phyloP scores from a whole-genome alignment of 1,139 yeast genomes.

The Diutina scorzettiae region DNA sequence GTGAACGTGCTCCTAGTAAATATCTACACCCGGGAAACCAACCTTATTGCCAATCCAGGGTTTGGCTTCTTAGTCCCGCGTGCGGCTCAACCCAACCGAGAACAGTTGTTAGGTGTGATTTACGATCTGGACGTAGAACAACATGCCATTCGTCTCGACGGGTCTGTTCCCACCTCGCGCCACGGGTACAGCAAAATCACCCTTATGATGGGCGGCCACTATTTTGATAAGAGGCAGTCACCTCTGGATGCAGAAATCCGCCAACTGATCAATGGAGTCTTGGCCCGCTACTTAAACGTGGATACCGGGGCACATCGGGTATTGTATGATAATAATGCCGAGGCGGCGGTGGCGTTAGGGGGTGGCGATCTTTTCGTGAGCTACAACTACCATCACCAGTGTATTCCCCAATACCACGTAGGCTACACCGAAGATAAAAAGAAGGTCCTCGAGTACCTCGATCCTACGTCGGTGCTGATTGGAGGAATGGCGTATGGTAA shows the following conservation, averaged over 20 bases:
- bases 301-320: slow-evolving; percentile 24
- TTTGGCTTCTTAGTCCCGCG: slow-evolving; percentile 84
- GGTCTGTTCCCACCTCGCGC: too few species aligned
- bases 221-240: slow-evolving; percentile 22
- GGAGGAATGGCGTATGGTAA: slow-evolving; percentile 75
- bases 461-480: slow-evolving; percentile 35
- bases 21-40: neutral
- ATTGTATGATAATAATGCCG: slow-evolving; percentile 16
- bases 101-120: slow-evolving; percentile 69
- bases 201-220: slow-evolving; percentile 84
- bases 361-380: slow-evolving; percentile 26
- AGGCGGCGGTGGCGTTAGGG: slow-evolving; percentile 11
- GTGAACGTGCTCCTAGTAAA: neutral
- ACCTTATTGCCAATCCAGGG: slow-evolving; percentile 28
- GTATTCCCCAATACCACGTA: slow-evolving; percentile 75
- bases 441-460: slow-evolving; percentile 17
- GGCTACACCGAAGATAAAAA: slow-evolving; percentile 40
- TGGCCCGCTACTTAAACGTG: slow-evolving; percentile 39
- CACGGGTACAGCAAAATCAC: slow-evolving; percentile 54
- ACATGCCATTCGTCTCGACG: slow-evolving; percentile 13
- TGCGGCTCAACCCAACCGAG: slow-evolving; percentile 35
- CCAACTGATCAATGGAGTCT: slow-evolving; percentile 32
- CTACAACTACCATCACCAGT: slow-evolving; percentile 28
- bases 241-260: slow-evolving; percentile 37
- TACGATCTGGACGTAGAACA: slow-evolving; percentile 78